Evolutionary conservation across 1,284 basidiomycete genomes (phyloP).

Genomic region (Microbotryum lychnidis-dioicae): DNA sequence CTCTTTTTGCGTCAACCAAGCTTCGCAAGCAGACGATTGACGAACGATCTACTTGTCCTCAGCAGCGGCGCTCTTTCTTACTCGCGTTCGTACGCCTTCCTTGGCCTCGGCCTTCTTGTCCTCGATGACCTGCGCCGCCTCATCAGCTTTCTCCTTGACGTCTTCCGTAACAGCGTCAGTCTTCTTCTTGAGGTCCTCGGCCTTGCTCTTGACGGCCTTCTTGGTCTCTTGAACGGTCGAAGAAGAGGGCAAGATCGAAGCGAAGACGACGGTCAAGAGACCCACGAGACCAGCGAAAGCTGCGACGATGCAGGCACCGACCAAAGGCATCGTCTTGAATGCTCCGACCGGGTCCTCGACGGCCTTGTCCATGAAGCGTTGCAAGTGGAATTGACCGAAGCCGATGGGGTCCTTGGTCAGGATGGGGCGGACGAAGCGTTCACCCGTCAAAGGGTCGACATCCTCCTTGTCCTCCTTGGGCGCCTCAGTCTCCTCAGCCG

Average conservation of each 20-base stretch:
- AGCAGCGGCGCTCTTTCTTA: constrained; percentile 4
- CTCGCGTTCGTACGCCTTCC: constrained; percentile 9
- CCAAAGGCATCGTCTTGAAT: constrained; percentile 73
- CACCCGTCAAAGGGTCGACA: constrained; percentile 31
- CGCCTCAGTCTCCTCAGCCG: constrained; percentile 43
- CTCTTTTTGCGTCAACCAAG: background rate
- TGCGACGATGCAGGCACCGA: constrained; percentile 64
- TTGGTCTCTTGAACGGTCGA: constrained; percentile 1
- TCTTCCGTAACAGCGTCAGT: constrained; percentile 19
- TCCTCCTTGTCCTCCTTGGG: constrained; percentile 33
- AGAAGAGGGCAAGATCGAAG: constrained; percentile 23
- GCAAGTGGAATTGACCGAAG: constrained; percentile 67
- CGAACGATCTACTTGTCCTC: background rate
- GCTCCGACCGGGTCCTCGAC: constrained; percentile 63
- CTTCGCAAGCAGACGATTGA: background rate
- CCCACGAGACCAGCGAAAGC: constrained; percentile 69
- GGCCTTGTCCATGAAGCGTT: constrained; percentile 63
- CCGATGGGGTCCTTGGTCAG: constrained; percentile 56
- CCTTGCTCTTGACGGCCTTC: constrained; percentile 9
- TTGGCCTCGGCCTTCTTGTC: constrained; percentile 13
- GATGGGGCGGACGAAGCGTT: constrained; percentile 25
- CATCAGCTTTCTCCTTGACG: constrained; percentile 11
- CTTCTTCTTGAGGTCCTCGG: constrained; percentile 21
- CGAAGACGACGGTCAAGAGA: constrained; percentile 56
- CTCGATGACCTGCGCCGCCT: constrained; percentile 7